Base-by-base conservation (phyloP, 2,329 filamentous ascomycete species). In the Hypoxylon rubiginosum region DNA sequence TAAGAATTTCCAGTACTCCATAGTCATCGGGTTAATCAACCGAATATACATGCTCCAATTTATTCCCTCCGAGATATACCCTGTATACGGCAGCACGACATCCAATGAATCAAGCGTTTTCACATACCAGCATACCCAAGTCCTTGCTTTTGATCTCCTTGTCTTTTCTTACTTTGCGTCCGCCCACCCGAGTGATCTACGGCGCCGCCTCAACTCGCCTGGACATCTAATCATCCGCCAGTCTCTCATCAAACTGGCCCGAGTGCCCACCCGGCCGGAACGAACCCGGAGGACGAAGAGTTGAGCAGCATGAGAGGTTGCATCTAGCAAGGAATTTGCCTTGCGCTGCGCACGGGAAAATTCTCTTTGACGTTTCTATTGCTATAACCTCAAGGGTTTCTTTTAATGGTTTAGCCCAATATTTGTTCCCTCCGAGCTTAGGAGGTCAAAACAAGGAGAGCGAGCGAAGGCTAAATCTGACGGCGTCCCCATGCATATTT, bases 1-100 rank as follows among this genome's bases (percentile, higher is more conserved):
- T 75, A 65, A 69, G 68, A 36, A 65, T 58, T 68, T 64, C 36
- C 36, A 60, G 48, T 63, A 24, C 34, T 70, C 43, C 58, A 68
- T 70, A 68, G 67, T 68, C 26, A 36, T 62, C 65, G 64, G 45
- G 49, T 68, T 68, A 58, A 65, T 63, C 17, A 54, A 65, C 56
- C 64, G 68, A 71, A 68, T 67, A 72, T 58, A 64, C 63, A 65
- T 69, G 28, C 48, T 62, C 51, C 64, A 64, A 49, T 54, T 66
- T 64, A n/a, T 58, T 48, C 56, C 26, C 11, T 50, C 3, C 13
- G 24, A 54, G 48, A 46, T 46, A 63, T 61, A 49, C 61, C 39
- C 58, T 65, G 54, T 67, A 62, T 52, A 63, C 66, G 59, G 57
- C 59, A 15, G 24, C 28, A 51, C 66, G 57, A 64, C 46, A 63